Evolutionary conservation across 2,329 filamentous ascomycete species (phyloP).

Genomic region (Dothideomycetes sp.): DNA sequence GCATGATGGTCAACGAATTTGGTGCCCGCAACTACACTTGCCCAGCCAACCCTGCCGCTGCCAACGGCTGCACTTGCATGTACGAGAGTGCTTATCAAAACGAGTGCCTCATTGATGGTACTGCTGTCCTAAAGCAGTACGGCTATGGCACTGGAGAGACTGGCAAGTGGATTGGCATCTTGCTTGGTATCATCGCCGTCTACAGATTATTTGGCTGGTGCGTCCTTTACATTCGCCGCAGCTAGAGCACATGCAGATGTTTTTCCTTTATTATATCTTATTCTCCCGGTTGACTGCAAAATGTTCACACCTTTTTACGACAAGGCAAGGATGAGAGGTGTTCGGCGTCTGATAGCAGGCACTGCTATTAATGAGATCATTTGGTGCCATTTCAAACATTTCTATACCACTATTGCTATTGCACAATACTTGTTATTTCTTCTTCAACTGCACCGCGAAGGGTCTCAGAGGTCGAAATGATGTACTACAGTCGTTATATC

Average conservation of each 20-base stretch:
- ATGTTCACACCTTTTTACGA: too few relatives aligned
- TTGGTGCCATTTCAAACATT: too few relatives aligned
- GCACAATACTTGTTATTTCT: too few relatives aligned
- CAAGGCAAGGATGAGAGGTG: too few relatives aligned
- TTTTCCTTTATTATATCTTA: not conserved
- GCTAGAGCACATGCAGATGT: constrained; percentile 10
- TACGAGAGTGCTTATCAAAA: constrained; percentile 51
- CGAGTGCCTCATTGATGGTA: constrained; percentile 60
- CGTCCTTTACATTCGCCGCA: constrained; percentile 37
- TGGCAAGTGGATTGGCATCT: constrained; percentile 64
- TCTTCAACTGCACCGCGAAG: too few relatives aligned
- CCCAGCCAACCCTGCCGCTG: constrained; percentile 14
- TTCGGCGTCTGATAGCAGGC: too few relatives aligned
- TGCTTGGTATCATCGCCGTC: constrained; percentile 63
- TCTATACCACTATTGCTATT: too few relatives aligned
- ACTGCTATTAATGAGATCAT: too few relatives aligned
- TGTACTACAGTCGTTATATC: too few relatives aligned
- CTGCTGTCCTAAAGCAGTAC: constrained; percentile 58
- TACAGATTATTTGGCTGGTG: constrained; percentile 61
- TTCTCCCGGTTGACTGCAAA: too few relatives aligned
- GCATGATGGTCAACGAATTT: constrained; percentile 92
- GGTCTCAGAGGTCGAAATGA: too few relatives aligned
- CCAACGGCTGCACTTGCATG: constrained; percentile 54
- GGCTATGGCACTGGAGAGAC: constrained; percentile 54
- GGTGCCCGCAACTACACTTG: constrained; percentile 53